Evolutionary conservation across 176 grass and related monocot genomes (phyloP), one percentile per base, ranked within the genome.

Genomic region (Stipa capillata): DNA sequence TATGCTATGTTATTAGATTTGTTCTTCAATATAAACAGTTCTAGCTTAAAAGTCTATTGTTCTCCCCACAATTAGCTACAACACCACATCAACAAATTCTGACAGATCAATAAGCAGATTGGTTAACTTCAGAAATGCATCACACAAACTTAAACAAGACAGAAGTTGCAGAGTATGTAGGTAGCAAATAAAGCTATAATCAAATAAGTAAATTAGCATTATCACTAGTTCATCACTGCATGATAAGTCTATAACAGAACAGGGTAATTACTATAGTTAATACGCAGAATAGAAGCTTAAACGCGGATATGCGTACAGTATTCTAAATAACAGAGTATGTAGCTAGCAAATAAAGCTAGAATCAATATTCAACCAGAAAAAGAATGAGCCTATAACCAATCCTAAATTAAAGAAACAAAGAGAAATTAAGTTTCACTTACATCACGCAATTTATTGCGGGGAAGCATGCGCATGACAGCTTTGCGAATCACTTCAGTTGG

Each of bases 391-490:
- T 4, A 41, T 86, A 18, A 8, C 28, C 62, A 54, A 76, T 12
- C 13, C 15, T 32, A n/a, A n/a, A n/a, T n/a, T n/a, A n/a, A n/a
- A 45, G 17, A 63, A 89, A 65, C n/a, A 66, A 61, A 66, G 1
- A 75, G 15, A 58, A 72, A 76, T 65, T 17, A 75, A 61, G 8
- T 57, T 73, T 66, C 72, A 93, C 96, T 79, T 84, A 99, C 96
- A 93, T 99, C 90, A 87, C 96, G 96, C 83, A 99, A 65, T 81
- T 63, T 94, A 48, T 99, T 99, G 69, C 88, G 90, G 15, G 92
- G 92, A 85, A 99, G 90, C 96, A 99, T 99, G 27, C 90, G 90
- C 33, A 93, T n/a, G n/a, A 99, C 92, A 85, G 90, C 92, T 91
- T 99, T 95, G 43, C 84, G 92, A 37, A 99, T 95, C 43, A 99